Conservation (phyloP, 2,329 filamentous ascomycete genomes). For the Madurella mycetomatis region DNA sequence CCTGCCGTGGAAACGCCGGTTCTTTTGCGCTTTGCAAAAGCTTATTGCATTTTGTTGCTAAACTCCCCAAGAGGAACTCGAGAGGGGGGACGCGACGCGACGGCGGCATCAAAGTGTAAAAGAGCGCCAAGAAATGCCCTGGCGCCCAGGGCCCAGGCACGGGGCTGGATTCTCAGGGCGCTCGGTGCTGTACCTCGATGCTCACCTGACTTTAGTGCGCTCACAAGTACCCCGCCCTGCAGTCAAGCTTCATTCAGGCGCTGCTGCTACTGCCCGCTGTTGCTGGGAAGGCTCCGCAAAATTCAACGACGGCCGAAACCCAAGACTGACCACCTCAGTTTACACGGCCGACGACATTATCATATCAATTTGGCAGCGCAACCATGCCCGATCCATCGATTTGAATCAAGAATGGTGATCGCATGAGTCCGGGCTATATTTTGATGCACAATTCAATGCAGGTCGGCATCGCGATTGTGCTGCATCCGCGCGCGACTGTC, state of each 20-base stretch:
- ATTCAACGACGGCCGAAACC: constrained; percentile 31
- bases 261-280: constrained; percentile 4
- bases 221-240: constrained; percentile 8
- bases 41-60: background rate
- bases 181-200: constrained; percentile 4
- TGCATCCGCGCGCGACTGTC: constrained; percentile 44
- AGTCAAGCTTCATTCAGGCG: background rate
- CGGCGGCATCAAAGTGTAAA: constrained; percentile 4
- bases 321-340: constrained; percentile 24
- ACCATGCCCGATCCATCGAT: constrained; percentile 43
- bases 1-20: too few species aligned
- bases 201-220: constrained; percentile 1
- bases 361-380: constrained; percentile 39
- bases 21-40: background rate
- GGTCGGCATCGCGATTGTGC: constrained; percentile 42
- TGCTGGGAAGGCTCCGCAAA: constrained; percentile 30
- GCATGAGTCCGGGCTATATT: constrained; percentile 35
- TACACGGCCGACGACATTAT: constrained; percentile 28
- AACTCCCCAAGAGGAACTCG: background rate
- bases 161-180: background rate
- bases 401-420: constrained; percentile 39
- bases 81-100: constrained; percentile 13
- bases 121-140: background rate
- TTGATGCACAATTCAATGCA: constrained; percentile 42
- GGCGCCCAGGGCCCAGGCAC: background rate